Conservation (phyloP, 441 rosid genomes). For the Croton setiger region DNA sequence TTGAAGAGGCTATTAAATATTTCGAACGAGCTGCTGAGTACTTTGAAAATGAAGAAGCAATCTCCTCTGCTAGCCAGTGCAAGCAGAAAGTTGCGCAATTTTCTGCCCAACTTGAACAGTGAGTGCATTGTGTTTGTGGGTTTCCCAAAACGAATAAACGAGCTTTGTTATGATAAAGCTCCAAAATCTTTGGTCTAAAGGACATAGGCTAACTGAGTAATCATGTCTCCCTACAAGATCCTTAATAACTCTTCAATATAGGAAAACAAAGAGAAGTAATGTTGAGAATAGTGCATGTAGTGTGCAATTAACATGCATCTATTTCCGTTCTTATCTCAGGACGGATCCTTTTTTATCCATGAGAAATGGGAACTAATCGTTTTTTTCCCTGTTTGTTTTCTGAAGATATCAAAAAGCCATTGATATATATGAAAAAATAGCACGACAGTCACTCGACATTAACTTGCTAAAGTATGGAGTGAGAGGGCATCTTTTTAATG, state of each 20-base stretch:
- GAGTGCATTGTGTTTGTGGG: conserved; percentile 22
- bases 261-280: neutral
- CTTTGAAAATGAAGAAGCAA: conserved; percentile 64
- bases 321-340: neutral
- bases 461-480: conserved; percentile 89
- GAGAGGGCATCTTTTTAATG: conserved; percentile 87
- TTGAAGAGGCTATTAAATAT: conserved; percentile 57
- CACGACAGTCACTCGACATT: conserved; percentile 59
- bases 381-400: neutral
- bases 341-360: neutral
- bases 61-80: conserved; percentile 77
- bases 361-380: neutral
- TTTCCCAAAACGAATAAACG: neutral
- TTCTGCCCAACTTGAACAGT: conserved; percentile 79
- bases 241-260: neutral
- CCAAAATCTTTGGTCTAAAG: neutral
- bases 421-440: conserved; percentile 75
- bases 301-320: neutral
- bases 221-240: neutral
- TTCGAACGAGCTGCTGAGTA: conserved; percentile 82
- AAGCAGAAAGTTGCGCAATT: conserved; percentile 83
- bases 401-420: conserved; percentile 72
- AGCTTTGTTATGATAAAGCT: neutral
- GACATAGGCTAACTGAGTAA: neutral
- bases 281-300: neutral